phyloP scores from a whole-genome alignment of 2,329 filamentous ascomycete species.

The Microdochium bolleyi region DNA sequence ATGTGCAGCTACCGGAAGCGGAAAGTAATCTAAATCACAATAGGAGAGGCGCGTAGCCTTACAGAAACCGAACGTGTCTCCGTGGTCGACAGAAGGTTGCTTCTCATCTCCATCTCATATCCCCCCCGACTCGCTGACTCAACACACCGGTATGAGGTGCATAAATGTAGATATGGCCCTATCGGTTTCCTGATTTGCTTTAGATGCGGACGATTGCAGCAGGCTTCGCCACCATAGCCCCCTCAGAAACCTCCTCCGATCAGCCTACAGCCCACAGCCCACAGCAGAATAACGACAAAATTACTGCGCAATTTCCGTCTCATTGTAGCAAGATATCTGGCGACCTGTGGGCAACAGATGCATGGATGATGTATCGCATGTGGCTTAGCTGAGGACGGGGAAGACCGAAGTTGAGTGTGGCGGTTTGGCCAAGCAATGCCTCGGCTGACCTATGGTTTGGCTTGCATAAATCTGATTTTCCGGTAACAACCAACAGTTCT shows the following conservation, averaged over 20 bases:
- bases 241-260: not conserved
- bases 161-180: not conserved
- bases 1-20: no score
- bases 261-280: not conserved
- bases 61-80: no score
- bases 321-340: not conserved
- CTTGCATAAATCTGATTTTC: not conserved
- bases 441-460: not conserved
- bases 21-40: no score
- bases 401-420: not conserved
- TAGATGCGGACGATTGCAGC: not conserved
- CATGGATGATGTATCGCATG: not conserved
- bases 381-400: not conserved
- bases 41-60: no score
- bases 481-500: not conserved
- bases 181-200: not conserved
- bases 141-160: not conserved
- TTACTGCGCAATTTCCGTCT: not conserved
- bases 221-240: not conserved
- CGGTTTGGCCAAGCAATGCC: not conserved
- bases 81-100: no score
- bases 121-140: not conserved
- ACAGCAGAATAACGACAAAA: not conserved
- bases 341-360: not conserved
- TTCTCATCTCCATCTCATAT: no score